phyloP scores from a whole-genome alignment of 305 asterid genomes.

The Petunia hybrid region DNA sequence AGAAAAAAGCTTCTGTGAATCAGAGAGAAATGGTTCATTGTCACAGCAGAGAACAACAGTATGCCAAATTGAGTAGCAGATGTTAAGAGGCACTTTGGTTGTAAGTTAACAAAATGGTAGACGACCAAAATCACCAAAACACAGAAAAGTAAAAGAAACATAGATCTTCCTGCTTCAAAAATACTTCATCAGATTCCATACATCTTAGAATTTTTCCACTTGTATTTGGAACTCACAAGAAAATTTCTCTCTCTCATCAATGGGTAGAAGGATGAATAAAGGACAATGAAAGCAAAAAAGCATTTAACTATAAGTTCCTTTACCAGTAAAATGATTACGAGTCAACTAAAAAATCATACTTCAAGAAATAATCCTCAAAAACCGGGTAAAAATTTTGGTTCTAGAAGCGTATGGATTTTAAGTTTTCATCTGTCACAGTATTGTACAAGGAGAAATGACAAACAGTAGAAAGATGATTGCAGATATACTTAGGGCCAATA shows the following conservation, averaged over 20 bases:
- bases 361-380: conserved; percentile 9
- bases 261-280: background rate
- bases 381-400: background rate
- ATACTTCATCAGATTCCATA: background rate
- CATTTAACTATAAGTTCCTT: background rate
- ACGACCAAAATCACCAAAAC: conserved; percentile 1
- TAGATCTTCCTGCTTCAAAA: background rate
- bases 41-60: background rate
- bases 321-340: conserved; percentile 1
- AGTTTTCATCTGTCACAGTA: background rate
- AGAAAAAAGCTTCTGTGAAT: background rate
- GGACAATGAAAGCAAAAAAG: conserved; percentile 2
- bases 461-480: conserved; percentile 21
- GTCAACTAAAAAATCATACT: background rate
- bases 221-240: conserved; percentile 1
- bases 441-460: background rate
- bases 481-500: background rate
- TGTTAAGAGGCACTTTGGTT: conserved; percentile 5
- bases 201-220: background rate
- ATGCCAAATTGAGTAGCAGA: background rate
- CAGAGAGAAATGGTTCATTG: background rate
- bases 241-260: background rate
- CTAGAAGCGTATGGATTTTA: background rate
- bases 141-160: background rate
- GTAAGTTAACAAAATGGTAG: background rate